A percentile compares a stretch with the other conserved stretches of the same genome.
These are phyloP conservation scores for Candida piceae DNA, from an alignment of 805 yeast species.

Conservation along the genomic window DNA sequence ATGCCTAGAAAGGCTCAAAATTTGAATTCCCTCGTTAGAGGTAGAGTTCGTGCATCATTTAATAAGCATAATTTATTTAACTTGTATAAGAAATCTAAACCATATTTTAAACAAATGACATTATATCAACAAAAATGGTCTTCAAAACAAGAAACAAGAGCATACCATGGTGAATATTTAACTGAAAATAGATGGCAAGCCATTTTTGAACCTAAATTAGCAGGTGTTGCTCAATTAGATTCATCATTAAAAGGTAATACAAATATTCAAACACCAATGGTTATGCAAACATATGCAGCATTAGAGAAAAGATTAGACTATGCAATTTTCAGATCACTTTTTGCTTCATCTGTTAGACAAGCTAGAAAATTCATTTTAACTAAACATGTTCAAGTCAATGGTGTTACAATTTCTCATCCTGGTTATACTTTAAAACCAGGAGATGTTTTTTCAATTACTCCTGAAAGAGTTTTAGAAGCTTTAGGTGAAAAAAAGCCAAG, in stretches of 20 bases:
- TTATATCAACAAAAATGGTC: slow-evolving; percentile 88
- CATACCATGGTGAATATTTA: slow-evolving; percentile 92
- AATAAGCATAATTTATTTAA: slow-evolving; percentile 90
- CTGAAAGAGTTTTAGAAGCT: slow-evolving; percentile 80
- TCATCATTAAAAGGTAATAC: slow-evolving; percentile 63
- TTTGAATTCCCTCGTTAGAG: slow-evolving; percentile 28
- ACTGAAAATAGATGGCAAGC: slow-evolving; percentile 80
- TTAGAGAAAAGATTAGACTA: slow-evolving; percentile 85
- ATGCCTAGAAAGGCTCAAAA: slow-evolving; percentile 30
- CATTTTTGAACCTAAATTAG: slow-evolving; percentile 62
- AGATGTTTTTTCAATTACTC: slow-evolving; percentile 79
- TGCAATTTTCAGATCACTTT: slow-evolving; percentile 87
- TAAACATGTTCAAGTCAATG: slow-evolving; percentile 84
- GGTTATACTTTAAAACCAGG: slow-evolving; percentile 76
- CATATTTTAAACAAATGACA: slow-evolving; percentile 53
- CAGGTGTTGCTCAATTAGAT: slow-evolving; percentile 86
- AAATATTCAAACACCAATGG: slow-evolving; percentile 67
- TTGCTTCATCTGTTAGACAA: slow-evolving; percentile 90
- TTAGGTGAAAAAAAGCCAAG: slow-evolving; percentile 84
- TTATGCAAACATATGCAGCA: slow-evolving; percentile 82
- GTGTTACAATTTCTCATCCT: slow-evolving; percentile 71
- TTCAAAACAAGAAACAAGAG: slow-evolving; percentile 86
- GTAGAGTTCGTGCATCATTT: slow-evolving; percentile 77
- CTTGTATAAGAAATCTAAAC: slow-evolving; percentile 64
- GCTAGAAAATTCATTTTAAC: slow-evolving; percentile 82